Conservation (phyloP, 345 rosid species). For the Adansonia digitata region DNA sequence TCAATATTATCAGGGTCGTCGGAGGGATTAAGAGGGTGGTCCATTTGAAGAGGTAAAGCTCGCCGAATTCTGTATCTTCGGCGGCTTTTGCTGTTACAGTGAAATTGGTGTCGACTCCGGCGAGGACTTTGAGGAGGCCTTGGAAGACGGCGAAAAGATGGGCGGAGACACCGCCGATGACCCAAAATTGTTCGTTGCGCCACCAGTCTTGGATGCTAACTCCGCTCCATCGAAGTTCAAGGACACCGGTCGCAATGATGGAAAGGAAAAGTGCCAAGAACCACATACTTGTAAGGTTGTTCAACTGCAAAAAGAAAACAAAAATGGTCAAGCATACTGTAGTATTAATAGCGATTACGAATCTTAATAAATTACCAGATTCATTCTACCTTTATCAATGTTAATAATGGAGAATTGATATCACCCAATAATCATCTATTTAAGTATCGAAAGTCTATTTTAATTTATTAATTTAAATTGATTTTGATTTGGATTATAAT, state of each 20-base stretch:
- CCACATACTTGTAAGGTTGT: conserved; percentile 76
- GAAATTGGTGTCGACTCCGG: conserved; percentile 88
- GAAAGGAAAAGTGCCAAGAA: conserved; percentile 85
- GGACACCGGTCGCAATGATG: conserved; percentile 75
- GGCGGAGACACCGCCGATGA: conserved; percentile 92
- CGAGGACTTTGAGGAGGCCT: conserved; percentile 86
- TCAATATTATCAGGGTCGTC: conserved; percentile 78
- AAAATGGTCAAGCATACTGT: not conserved
- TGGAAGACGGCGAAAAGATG: conserved; percentile 94
- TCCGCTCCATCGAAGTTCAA: conserved; percentile 88
- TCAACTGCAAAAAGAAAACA: conserved; percentile 45
- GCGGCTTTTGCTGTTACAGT: conserved; percentile 88
- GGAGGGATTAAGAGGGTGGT: conserved; percentile 95
- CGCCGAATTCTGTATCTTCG: conserved; percentile 73
- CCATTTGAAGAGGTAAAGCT: conserved; percentile 94
- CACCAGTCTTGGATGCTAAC: conserved; percentile 87
- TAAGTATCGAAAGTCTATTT: no score
- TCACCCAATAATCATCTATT: no score
- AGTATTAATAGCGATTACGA: no score
- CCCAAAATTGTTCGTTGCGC: conserved; percentile 98
- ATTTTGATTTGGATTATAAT: no score
- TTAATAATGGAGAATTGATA: no score
- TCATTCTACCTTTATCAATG: no score
- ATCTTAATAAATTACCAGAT: no score
- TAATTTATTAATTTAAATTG: no score